Conservation (phyloP, 2,329 filamentous ascomycete genomes). For the Mollisia scopiformis region DNA sequence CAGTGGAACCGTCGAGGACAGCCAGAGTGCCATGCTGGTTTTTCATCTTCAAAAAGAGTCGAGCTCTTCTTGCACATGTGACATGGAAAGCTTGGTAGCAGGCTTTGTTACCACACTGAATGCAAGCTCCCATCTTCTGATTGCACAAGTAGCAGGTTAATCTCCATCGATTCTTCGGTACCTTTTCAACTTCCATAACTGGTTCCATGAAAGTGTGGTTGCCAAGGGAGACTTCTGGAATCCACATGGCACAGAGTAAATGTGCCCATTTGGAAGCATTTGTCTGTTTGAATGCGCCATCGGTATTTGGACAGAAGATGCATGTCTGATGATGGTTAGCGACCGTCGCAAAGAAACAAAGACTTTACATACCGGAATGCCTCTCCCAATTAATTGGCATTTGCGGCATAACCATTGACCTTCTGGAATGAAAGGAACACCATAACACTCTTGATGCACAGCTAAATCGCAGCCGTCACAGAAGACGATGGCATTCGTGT, state of each 20-base stretch:
- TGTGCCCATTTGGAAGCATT: constrained; percentile 97
- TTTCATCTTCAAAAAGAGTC: constrained; percentile 95
- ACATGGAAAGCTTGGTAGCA: constrained; percentile 98
- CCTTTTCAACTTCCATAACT: constrained; percentile 96
- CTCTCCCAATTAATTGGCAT: constrained; percentile 92
- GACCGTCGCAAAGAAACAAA: background rate
- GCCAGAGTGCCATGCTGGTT: constrained; percentile 79
- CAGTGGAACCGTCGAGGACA: constrained; percentile 76
- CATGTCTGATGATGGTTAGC: constrained; percentile 64
- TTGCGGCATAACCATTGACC: constrained; percentile 98
- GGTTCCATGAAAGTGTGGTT: constrained; percentile 99
- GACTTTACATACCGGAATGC: constrained; percentile 72
- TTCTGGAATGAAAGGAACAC: constrained; percentile 97
- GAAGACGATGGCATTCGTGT: constrained; percentile 98
- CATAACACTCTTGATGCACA: constrained; percentile 98
- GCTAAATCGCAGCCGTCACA: constrained; percentile 97
- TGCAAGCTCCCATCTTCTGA: constrained; percentile 97
- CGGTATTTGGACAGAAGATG: constrained; percentile 97
- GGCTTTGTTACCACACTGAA: constrained; percentile 96
- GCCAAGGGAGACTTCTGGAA: constrained; percentile 92
- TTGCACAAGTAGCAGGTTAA: constrained; percentile 95
- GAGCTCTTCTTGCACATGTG: constrained; percentile 87
- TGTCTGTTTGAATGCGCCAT: constrained; percentile 98
- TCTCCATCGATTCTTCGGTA: constrained; percentile 93
- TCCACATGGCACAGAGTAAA: constrained; percentile 96